Conservation (phyloP, 805 yeast genomes). For the Wickerhamomyces rabaulensis region DNA sequence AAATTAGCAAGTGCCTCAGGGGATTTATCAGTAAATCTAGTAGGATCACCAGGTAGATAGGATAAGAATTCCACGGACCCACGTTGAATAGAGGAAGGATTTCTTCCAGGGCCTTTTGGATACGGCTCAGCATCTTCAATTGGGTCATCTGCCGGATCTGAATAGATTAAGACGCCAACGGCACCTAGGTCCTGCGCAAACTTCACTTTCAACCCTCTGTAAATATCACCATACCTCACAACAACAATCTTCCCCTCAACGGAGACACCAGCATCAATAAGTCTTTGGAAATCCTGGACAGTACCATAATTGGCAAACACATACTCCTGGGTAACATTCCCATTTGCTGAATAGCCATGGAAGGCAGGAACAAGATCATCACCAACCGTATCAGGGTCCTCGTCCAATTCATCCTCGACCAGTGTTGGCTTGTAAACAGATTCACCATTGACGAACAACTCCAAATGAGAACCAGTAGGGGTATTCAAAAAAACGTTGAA, state of each 20-base stretch:
- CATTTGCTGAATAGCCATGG: constrained; percentile 72
- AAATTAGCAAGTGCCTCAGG: constrained; percentile 46
- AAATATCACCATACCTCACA: constrained; percentile 59
- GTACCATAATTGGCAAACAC: constrained; percentile 71
- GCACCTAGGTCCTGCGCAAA: constrained; percentile 73
- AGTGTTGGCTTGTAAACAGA: constrained; percentile 47
- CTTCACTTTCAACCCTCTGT: constrained; percentile 71
- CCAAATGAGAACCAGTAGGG: constrained; percentile 51
- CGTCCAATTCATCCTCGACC: constrained; percentile 46
- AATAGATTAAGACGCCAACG: constrained; percentile 57
- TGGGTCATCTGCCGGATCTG: constrained; percentile 66
- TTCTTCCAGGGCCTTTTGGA: constrained; percentile 74
- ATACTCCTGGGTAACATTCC: constrained; percentile 63
- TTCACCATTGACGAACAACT: constrained; percentile 28
- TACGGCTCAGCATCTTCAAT: constrained; percentile 57
- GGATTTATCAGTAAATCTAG: constrained; percentile 57
- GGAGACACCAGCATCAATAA: constrained; percentile 42
- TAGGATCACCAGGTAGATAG: constrained; percentile 69
- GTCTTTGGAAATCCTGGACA: constrained; percentile 47
- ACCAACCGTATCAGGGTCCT: constrained; percentile 39
- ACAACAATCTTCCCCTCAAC: constrained; percentile 57
- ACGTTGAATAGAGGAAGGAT: constrained; percentile 71
- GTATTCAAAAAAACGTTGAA: constrained; percentile 61
- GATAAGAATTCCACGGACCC: constrained; percentile 68
- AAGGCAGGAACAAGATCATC: constrained; percentile 60